A percentile compares a stretch with the other conserved stretches of the same genome.
These are phyloP conservation scores for Corniculantispora saksenae DNA, from an alignment of 2,329 filamentous ascomycete genomes.

Conservation along the genomic window DNA sequence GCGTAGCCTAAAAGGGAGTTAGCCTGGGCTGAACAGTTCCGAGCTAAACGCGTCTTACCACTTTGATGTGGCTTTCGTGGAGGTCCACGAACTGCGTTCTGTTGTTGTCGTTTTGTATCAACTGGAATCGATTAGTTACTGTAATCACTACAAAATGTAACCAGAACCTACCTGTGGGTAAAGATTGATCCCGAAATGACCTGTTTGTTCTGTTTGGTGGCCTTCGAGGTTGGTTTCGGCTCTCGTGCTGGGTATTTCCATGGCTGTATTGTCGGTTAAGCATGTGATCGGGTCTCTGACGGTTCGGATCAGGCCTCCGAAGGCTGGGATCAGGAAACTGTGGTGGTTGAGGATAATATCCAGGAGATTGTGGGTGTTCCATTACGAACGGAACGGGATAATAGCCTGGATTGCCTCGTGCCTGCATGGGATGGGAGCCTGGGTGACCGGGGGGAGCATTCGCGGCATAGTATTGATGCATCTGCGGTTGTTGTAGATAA, in stretches of 20 bases:
- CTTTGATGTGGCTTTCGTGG: constrained; percentile 61
- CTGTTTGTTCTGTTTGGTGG: constrained; percentile 1
- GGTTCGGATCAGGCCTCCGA: constrained; percentile 29
- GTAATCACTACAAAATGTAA: too few relatives aligned
- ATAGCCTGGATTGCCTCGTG: constrained; percentile 36
- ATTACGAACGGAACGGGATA: constrained; percentile 33
- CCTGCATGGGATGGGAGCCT: constrained; percentile 34
- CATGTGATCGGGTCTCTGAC: constrained; percentile 17
- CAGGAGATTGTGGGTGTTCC: constrained; percentile 38
- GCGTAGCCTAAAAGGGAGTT: constrained; percentile 64
- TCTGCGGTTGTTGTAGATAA: constrained; percentile 43
- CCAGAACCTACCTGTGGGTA: not conserved
- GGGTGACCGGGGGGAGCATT: constrained; percentile 34
- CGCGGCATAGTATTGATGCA: constrained; percentile 39
- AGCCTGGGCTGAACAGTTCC: constrained; percentile 15
- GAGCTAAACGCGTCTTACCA: constrained; percentile 44
- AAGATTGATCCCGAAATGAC: not conserved
- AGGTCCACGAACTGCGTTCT: constrained; percentile 42
- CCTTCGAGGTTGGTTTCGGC: constrained; percentile 4
- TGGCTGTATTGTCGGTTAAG: constrained; percentile 7
- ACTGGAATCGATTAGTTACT: not conserved
- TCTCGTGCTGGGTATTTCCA: not conserved
- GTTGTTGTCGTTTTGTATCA: constrained; percentile 8
- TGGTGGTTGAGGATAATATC: constrained; percentile 40
- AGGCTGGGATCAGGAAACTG: constrained; percentile 34